A percentile compares a stretch with the other conserved stretches of the same genome.
phyloP scores from a whole-genome alignment of 306 rosid genomes.

The Pterocarpus santalinus region DNA sequence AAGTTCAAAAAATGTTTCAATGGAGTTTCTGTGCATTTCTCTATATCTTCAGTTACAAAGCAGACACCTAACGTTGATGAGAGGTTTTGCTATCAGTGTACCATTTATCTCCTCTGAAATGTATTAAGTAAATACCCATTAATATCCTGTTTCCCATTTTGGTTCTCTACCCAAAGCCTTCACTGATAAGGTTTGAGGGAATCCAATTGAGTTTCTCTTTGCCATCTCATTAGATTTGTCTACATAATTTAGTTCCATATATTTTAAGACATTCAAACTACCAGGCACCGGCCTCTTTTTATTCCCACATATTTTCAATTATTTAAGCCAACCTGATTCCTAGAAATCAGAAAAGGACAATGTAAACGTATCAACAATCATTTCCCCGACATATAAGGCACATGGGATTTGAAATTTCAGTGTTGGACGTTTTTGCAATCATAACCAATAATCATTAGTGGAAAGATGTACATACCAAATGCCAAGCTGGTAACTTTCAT shows the following conservation, averaged over 20 bases:
- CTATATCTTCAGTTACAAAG: neutral
- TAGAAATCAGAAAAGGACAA: conserved; percentile 19
- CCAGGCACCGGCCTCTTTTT: too few species aligned
- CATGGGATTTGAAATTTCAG: conserved; percentile 11
- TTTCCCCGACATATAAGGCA: conserved; percentile 18
- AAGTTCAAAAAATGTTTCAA: neutral
- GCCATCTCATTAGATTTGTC: neutral
- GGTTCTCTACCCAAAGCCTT: neutral
- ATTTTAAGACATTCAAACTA: neutral
- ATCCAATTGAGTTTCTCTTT: conserved; percentile 26
- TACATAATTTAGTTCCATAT: conserved; percentile 18
- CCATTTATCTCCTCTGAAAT: too few species aligned
- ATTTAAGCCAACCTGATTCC: conserved; percentile 19
- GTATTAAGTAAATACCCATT: neutral
- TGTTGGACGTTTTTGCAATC: conserved; percentile 19
- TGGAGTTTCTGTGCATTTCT: neutral
- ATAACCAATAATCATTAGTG: neutral
- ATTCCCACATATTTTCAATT: too few species aligned
- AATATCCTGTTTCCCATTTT: conserved; percentile 6
- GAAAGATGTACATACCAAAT: neutral
- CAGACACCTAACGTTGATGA: neutral
- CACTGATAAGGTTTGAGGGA: neutral
- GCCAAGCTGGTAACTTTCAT: neutral
- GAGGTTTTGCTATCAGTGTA: too few species aligned
- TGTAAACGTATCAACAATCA: conserved; percentile 16